Base-by-base conservation (phyloP, 106 monocot species). In the Narthecium ossifragum region DNA sequence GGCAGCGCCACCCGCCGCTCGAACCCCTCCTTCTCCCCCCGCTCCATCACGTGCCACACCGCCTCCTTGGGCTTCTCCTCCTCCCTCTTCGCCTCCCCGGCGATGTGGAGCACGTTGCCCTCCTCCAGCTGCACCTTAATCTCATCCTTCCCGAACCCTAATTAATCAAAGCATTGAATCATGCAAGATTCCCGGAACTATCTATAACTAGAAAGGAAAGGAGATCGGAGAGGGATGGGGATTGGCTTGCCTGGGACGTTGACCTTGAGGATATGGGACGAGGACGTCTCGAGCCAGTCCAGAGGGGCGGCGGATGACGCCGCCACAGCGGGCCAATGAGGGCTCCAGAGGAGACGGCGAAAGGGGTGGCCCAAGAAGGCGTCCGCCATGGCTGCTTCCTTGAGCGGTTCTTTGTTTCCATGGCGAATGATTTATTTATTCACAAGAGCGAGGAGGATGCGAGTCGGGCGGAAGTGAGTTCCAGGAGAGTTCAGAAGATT, bases 241-340 rank as follows among this genome's bases (percentile, higher is more conserved):
- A 23, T 31, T 37, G 23, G 20, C 6, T n/a, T 63, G 86, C 91
- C 92, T 24, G 88, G 93, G 53, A 85, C 85, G 52, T 89, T 74
- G 79, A 93, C 48, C 51, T 74, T 79, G 65, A 77, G 61, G 68
- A 89, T 60, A 79, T 93, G 85, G 43, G 93, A 66, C 39, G 79
- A 68, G 6, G 74, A 63, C 25, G 85, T 89, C 80, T 93, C 93
- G 41, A 93, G 12, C 93, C 93, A 93, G 72, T 89, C 93, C 78
- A 80, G 64, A 57, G 67, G 51, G n/a, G 68, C 59, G 4, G 81
- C 48, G 23, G 71, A 39, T 1, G 58, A 46, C 2, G 55, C 48
- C 17, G 58, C 45, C 64, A 61, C 68, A 31, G 46, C 26, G n/a
- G 46, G 26, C 32, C 55, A 11, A 1, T 73, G 17, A 12, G 75